Conservation (phyloP, 2,329 filamentous ascomycete species). For the Ceratocystis smalleyi region DNA sequence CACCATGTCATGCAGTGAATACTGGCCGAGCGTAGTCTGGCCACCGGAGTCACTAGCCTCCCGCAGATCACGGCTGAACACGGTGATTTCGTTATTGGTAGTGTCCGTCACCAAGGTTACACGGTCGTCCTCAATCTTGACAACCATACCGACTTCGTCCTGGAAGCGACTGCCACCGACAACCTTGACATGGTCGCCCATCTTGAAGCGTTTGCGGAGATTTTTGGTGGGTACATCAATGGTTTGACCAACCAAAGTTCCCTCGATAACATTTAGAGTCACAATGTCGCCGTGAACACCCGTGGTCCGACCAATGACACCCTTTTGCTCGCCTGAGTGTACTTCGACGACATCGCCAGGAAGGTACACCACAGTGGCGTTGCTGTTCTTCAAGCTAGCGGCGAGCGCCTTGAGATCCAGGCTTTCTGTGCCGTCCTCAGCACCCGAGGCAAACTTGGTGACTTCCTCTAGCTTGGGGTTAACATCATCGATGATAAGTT, state of each 20-base stretch:
- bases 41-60: slow-evolving; percentile 86
- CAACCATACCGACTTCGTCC: slow-evolving; percentile 93
- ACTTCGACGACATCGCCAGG: slow-evolving; percentile 95
- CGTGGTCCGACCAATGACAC: slow-evolving; percentile 70
- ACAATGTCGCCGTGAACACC: slow-evolving; percentile 87
- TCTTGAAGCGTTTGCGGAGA: slow-evolving; percentile 77
- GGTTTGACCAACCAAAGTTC: slow-evolving; percentile 62
- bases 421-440: slow-evolving; percentile 84
- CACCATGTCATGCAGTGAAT: slow-evolving; percentile 81
- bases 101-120: slow-evolving; percentile 89
- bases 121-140: slow-evolving; percentile 79
- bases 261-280: slow-evolving; percentile 69
- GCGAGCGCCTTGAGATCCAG: slow-evolving; percentile 83
- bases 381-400: slow-evolving; percentile 73
- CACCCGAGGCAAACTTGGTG: slow-evolving; percentile 77
- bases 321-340: slow-evolving; percentile 86
- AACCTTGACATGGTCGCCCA: slow-evolving; percentile 96
- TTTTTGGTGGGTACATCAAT: slow-evolving; percentile 90
- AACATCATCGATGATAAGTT: slow-evolving; percentile 72
- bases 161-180: slow-evolving; percentile 88
- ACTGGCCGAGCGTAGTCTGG: slow-evolving; percentile 71
- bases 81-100: slow-evolving; percentile 82
- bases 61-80: slow-evolving; percentile 92
- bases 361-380: slow-evolving; percentile 67
- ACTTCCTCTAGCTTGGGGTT: slow-evolving; percentile 90